Conservation (phyloP, 305 asterid species). For the Andrographis paniculata region DNA sequence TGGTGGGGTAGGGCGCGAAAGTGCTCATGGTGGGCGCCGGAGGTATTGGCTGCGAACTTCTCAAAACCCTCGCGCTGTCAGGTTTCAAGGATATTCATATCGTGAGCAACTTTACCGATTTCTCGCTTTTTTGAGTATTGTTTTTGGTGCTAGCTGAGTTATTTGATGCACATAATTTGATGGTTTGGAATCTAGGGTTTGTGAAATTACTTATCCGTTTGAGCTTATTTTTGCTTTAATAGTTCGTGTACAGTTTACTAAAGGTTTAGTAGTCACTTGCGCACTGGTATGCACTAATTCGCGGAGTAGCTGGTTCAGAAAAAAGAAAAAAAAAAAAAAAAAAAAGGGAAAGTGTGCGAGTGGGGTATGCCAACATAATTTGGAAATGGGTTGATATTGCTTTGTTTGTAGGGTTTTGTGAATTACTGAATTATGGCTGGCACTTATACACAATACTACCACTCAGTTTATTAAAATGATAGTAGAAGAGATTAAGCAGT, state of each 20-base stretch:
- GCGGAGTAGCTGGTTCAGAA: slow-evolving; percentile 8
- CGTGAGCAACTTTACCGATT: slow-evolving; percentile 35
- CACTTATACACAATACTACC: slow-evolving; percentile 3
- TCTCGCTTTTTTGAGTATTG: not conserved
- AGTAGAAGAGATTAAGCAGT: not conserved
- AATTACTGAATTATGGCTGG: not conserved
- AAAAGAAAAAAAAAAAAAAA: slow-evolving; percentile 1
- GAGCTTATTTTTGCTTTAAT: too few species aligned
- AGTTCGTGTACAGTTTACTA: too few species aligned
- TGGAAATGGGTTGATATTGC: slow-evolving; percentile 1
- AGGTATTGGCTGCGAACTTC: slow-evolving; percentile 95
- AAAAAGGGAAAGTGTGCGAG: slow-evolving; percentile 4
- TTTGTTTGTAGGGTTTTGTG: not conserved
- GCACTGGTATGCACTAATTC: slow-evolving; percentile 1
- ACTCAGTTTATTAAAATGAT: not conserved
- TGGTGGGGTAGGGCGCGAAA: slow-evolving; percentile 53
- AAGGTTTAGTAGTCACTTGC: slow-evolving; percentile 3
- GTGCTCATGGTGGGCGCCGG: slow-evolving; percentile 99
- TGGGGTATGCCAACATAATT: slow-evolving; percentile 15
- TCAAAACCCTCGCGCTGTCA: slow-evolving; percentile 90
- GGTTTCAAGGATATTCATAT: slow-evolving; percentile 86
- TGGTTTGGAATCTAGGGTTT: slow-evolving; percentile 36
- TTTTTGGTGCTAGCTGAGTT: slow-evolving; percentile 8
- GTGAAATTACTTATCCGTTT: slow-evolving; percentile 9
- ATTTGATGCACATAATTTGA: slow-evolving; percentile 12